A percentile compares a stretch with the other conserved stretches of the same genome.
phyloP scores from a whole-genome alignment of 108 stramenopile genomes.

The Conticribra guillardii region DNA sequence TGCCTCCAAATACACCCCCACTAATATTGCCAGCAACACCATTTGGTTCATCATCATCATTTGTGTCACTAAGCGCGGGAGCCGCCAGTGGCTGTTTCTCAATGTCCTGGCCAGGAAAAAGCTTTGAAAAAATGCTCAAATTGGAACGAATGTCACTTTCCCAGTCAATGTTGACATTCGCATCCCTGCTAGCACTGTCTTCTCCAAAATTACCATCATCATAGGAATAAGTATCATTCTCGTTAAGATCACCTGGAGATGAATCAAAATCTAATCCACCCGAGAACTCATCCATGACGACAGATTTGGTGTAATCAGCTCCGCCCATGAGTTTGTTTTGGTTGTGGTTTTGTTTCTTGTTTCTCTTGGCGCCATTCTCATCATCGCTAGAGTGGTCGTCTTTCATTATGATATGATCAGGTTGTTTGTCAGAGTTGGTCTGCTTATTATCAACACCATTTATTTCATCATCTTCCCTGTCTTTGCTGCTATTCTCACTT shows the following conservation, averaged over 20 bases:
- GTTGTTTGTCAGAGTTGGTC: no score
- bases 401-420: no score
- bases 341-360: constrained; percentile 5
- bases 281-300: constrained; percentile 55
- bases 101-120: constrained; percentile 23
- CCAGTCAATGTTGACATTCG: constrained; percentile 16
- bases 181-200: constrained; percentile 16
- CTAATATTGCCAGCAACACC: constrained; percentile 7
- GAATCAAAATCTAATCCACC: constrained; percentile 52
- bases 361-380: constrained; percentile 4
- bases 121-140: constrained; percentile 40
- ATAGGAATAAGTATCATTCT: constrained; percentile 35
- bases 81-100: constrained; percentile 61
- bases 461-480: no score
- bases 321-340: constrained; percentile 17
- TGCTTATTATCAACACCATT: no score
- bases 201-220: constrained; percentile 14
- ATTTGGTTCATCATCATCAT: neutral
- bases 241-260: neutral
- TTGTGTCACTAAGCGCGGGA: constrained; percentile 1
- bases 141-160: constrained; percentile 65
- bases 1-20: neutral
- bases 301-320: constrained; percentile 20
- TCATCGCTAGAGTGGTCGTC: constrained; percentile 24
- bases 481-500: constrained; percentile 5